These are phyloP conservation scores for Agrocybe chaxingu DNA, from an alignment of 768 basidiomycete species.

Conservation along the genomic window DNA sequence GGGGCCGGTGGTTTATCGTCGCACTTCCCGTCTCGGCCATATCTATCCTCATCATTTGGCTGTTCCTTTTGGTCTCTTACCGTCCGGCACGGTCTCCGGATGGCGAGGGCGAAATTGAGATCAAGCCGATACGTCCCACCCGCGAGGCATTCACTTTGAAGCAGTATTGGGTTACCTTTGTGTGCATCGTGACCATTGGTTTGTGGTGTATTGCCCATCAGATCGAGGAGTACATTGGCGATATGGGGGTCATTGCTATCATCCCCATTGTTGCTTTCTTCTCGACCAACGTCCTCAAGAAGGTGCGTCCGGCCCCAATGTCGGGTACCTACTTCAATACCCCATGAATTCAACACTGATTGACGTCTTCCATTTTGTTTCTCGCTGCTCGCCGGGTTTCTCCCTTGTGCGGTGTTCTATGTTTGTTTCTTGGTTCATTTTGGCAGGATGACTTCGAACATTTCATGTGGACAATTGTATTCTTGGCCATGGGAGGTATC, in stretches of 20 bases:
- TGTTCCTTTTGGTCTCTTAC: constrained; percentile 81
- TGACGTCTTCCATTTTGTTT: constrained; percentile 1
- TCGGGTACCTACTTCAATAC: constrained; percentile 3
- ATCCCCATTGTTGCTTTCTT: constrained; percentile 94
- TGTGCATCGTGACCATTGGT: constrained; percentile 80
- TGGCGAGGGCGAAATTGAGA: constrained; percentile 75
- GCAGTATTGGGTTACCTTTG: constrained; percentile 87
- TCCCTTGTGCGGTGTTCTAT: not conserved
- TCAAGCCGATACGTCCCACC: constrained; percentile 81
- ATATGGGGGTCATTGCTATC: constrained; percentile 97
- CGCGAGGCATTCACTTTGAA: constrained; percentile 77
- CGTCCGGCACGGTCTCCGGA: constrained; percentile 67
- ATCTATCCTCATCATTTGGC: constrained; percentile 90
- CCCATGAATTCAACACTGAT: not conserved
- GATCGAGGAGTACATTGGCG: constrained; percentile 76
- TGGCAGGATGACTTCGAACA: constrained; percentile 89
- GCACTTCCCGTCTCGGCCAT: constrained; percentile 86
- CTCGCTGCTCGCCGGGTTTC: not conserved
- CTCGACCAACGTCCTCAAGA: constrained; percentile 87
- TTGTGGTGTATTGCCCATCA: constrained; percentile 88
- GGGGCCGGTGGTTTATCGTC: constrained; percentile 93
- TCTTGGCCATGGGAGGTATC: constrained; percentile 97
- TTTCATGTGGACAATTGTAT: constrained; percentile 92
- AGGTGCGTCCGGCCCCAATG: constrained; percentile 46
- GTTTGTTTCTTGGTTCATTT: not conserved